These are phyloP conservation scores for Prillingera fragicola DNA, from an alignment of 1,284 basidiomycete genomes.

Conservation along the genomic window DNA sequence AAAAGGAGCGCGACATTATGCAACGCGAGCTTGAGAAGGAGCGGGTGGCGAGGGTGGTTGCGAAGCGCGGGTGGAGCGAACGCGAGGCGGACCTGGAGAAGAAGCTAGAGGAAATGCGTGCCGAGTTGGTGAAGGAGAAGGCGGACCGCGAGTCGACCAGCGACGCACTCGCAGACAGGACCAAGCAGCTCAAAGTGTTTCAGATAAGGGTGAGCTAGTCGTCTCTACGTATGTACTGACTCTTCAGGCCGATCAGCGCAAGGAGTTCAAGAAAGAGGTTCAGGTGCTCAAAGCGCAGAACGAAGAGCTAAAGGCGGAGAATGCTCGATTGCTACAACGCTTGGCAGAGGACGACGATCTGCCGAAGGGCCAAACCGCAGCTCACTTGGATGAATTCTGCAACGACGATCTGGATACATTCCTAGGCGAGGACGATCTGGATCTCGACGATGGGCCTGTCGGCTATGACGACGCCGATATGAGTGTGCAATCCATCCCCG, in stretches of 20 bases:
- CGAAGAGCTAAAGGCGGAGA: conserved; percentile 14
- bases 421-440: conserved; percentile 1
- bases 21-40: conserved; percentile 25
- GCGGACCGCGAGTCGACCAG: conserved; percentile 10
- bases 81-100: conserved; percentile 17
- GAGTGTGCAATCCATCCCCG: too few relatives aligned
- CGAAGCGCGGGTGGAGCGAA: conserved; percentile 19
- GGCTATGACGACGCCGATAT: conserved; percentile 6
- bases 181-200: conserved; percentile 19
- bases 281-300: conserved; percentile 23
- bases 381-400: too few relatives aligned
- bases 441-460: not conserved
- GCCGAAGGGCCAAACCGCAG: too few relatives aligned
- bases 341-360: not conserved
- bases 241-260: conserved; percentile 24
- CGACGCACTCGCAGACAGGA: conserved; percentile 24
- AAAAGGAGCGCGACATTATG: conserved; percentile 18
- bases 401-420: too few relatives aligned
- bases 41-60: conserved; percentile 13
- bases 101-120: conserved; percentile 18
- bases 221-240: not conserved
- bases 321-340: not conserved
- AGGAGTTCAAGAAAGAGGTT: conserved; percentile 20
- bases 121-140: not conserved
- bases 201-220: conserved; percentile 22